Base-by-base conservation (phyloP, 108 stramenopile genomes). In the Seminavis robusta region DNA sequence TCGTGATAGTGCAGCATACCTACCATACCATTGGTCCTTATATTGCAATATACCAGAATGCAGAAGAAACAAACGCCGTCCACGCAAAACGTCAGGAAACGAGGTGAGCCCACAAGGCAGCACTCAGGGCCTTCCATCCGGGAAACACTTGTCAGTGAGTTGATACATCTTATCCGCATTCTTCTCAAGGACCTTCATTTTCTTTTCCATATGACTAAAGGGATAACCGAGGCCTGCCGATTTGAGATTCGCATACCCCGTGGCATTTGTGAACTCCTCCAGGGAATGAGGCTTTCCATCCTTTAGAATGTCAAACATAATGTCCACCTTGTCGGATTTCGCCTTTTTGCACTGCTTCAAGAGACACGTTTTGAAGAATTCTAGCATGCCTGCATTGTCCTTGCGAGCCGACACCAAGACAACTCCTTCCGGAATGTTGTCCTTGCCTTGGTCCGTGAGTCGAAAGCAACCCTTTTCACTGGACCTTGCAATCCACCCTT, bases 111-210 rank as follows among this genome's bases (percentile, higher is more conserved):
- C n/a, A n/a, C n/a, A n/a, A n/a, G n/a, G n/a, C n/a, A n/a, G n/a
- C n/a, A n/a, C n/a, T n/a, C n/a, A n/a, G 28, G 47, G 48, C 17
- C 48, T 49, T 23, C 48, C 48, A 6, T 49, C 27, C 17, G 48
- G 48, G 32, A 49, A 49, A 31, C 48, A 49, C 48, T 49, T 49
- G 48, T 49, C 48, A 29, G 27, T 49, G 28, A 49, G 32, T 13
- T 16, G 48, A 28, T 31, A 49, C 27, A 4, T 49, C 7, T 49
- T 49, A 32, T 4, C 2, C 9, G 29, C 28, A 27, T 11, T 31
- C 28, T 30, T 49, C 27, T 29, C 21, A 19, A 49, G 9, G 23
- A 49, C 32, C 28, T 49, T 49, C 48, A 49, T 0, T 23, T 49
- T 27, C 32, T 49, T 49, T 16, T 30, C 25, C 48, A 49, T 49